Base-by-base conservation (phyloP, 1,284 basidiomycete genomes). In the Ceratobasidium sp. region DNA sequence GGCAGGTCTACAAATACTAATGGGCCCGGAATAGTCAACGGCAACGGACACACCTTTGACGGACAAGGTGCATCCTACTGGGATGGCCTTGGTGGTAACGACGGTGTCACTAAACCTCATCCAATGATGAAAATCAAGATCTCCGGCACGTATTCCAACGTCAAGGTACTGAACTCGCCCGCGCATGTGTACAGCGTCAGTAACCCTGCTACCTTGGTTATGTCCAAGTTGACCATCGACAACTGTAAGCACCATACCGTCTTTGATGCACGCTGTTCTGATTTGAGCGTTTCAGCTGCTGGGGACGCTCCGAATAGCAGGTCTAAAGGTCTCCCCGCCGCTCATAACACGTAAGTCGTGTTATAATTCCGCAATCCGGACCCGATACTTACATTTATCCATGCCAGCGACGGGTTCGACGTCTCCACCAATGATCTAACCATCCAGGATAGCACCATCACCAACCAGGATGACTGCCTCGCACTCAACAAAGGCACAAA, bases 151-250 rank as follows among this genome's bases (percentile, higher is more conserved):
- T 89, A 84, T 77, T 41, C 82, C 84, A 80, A 84, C 57, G 80
- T 87, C 48, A 80, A 82, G n/a, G 83, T 86, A 9, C 66, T 86
- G 57, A 87, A 88, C 78, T 85, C 86, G 9, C 87, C 87, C 0
- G 79, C 80, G 29, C 80, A 80, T 54, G 79, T 80, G 24, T 83
- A 82, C 79, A 81, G 80, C 73, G 81, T 81, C 15, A 81, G 81
- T 63, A 83, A 83, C 79, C 81, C 80, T 1, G 81, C 76, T 14
- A 69, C 79, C 22, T 79, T 82, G 41, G 77, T 78, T 1, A 81
- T 83, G 77, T 81, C 81, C 1, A 69, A 78, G 29, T 76, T 85
- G 31, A 84, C 79, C 19, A 81, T 84, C 63, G 84, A 85, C 69
- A 81, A 85, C 77, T 84, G 84, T 85, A 75, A 69, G 80, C 75